These are phyloP conservation scores for Neurospora sp. DNA, from an alignment of 2,329 filamentous ascomycete genomes.

Conservation along the genomic window DNA sequence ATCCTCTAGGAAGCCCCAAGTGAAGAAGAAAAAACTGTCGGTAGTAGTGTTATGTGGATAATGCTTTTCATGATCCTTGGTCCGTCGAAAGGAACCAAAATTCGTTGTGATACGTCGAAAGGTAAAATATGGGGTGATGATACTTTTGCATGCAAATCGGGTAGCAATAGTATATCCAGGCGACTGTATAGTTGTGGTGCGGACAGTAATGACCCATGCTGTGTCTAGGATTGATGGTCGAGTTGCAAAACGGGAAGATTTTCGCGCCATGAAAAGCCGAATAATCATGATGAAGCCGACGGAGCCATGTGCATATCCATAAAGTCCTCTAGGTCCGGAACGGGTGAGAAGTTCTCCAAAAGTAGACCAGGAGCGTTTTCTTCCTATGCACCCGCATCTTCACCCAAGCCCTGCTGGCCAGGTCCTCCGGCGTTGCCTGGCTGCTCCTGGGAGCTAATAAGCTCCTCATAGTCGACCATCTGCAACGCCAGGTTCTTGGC, in stretches of 20 bases:
- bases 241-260: background rate
- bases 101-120: background rate
- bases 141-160: background rate
- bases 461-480: constrained; percentile 41
- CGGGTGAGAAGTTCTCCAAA: background rate
- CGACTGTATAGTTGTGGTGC: background rate
- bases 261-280: background rate
- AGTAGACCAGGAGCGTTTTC: background rate
- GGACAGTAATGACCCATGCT: background rate
- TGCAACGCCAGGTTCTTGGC: constrained; percentile 45
- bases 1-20: background rate
- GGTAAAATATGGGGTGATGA: background rate
- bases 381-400: constrained; percentile 14
- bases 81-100: background rate
- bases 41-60: background rate
- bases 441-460: constrained; percentile 20
- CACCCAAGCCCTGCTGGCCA: constrained; percentile 15
- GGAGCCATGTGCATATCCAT: background rate
- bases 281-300: background rate
- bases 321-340: background rate
- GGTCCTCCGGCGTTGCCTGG: constrained; percentile 5
- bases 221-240: background rate
- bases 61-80: background rate
- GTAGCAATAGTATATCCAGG: background rate
- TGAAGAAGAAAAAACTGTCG: background rate